These are phyloP conservation scores for Aspergillus oerlinghausenensis DNA, from an alignment of 2,329 filamentous ascomycete species.

Conservation along the genomic window DNA sequence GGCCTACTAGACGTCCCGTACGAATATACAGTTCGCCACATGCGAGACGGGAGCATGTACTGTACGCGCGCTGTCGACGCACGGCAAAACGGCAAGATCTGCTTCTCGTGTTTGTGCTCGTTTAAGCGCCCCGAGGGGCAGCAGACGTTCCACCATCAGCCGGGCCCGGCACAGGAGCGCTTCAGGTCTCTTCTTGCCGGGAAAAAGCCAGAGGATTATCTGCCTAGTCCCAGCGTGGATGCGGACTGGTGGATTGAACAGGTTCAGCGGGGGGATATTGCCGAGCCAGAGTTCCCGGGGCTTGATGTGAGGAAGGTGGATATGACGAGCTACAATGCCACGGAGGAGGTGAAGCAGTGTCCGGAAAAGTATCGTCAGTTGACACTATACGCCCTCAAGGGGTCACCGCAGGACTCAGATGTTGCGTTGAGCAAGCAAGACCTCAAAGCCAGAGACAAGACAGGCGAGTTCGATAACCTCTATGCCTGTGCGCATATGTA, in stretches of 20 bases:
- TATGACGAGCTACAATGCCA: constrained; percentile 47
- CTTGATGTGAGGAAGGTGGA: constrained; percentile 50
- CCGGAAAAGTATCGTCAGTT: constrained; percentile 40
- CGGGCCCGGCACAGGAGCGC: constrained; percentile 22
- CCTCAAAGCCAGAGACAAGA: constrained; percentile 20
- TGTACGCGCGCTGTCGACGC: constrained; percentile 50
- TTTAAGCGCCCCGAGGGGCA: constrained; percentile 46
- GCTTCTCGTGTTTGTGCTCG: constrained; percentile 50
- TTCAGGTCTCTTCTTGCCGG: constrained; percentile 27
- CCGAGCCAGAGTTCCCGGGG: constrained; percentile 34
- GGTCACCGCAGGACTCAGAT: constrained; percentile 30
- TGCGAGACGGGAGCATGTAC: constrained; percentile 51
- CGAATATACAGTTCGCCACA: constrained; percentile 47
- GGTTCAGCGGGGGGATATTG: constrained; percentile 21
- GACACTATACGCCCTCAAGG: constrained; percentile 44
- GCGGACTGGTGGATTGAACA: constrained; percentile 32
- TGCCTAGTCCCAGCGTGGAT: constrained; percentile 31
- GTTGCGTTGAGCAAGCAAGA: constrained; percentile 13
- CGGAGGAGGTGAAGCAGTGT: constrained; percentile 18
- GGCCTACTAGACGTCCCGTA: constrained; percentile 47
- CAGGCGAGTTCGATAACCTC: constrained; percentile 45
- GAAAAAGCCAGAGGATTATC: constrained; percentile 31
- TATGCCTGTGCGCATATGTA: constrained; percentile 57
- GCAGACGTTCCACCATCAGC: constrained; percentile 28
- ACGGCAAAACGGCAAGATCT: constrained; percentile 45